Evolutionary conservation across 306 rosid species (phyloP).

Genomic region (Vicia villosa): DNA sequence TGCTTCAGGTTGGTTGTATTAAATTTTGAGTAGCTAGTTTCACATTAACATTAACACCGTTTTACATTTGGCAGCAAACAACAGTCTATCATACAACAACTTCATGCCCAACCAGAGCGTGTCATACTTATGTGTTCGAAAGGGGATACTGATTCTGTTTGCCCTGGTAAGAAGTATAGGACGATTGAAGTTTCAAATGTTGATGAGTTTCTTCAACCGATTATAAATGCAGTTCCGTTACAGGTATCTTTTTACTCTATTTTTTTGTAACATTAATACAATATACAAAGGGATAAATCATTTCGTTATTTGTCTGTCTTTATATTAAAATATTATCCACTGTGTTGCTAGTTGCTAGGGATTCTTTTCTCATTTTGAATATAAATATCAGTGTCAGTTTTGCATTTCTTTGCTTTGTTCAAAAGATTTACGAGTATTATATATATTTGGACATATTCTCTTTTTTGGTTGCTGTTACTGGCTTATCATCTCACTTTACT

Average conservation of each 20-base stretch:
- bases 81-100: slow-evolving; percentile 98
- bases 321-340: no score
- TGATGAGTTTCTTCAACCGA: no score
- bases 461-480: slow-evolving; percentile 63
- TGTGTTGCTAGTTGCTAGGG: no score
- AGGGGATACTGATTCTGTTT: slow-evolving; percentile 77
- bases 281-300: no score
- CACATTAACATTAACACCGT: slow-evolving; percentile 31
- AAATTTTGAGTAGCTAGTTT: slow-evolving; percentile 34
- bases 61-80: slow-evolving; percentile 77
- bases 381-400: slow-evolving; percentile 15
- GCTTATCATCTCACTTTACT: slow-evolving; percentile 97
- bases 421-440: neutral
- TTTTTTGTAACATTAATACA: no score
- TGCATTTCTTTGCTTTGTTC: neutral
- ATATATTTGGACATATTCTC: slow-evolving; percentile 1
- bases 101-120: slow-evolving; percentile 94
- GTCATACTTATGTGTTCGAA: slow-evolving; percentile 84
- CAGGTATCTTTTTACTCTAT: no score
- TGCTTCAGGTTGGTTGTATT: slow-evolving; percentile 81
- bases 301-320: no score
- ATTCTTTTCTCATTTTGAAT: slow-evolving; percentile 13
- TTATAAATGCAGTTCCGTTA: no score
- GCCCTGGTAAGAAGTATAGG: slow-evolving; percentile 67
- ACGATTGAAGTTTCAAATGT: slow-evolving; percentile 85